Evolutionary conservation across 2,329 filamentous ascomycete species (phyloP).

Genomic region (Coniochaeta sp.): DNA sequence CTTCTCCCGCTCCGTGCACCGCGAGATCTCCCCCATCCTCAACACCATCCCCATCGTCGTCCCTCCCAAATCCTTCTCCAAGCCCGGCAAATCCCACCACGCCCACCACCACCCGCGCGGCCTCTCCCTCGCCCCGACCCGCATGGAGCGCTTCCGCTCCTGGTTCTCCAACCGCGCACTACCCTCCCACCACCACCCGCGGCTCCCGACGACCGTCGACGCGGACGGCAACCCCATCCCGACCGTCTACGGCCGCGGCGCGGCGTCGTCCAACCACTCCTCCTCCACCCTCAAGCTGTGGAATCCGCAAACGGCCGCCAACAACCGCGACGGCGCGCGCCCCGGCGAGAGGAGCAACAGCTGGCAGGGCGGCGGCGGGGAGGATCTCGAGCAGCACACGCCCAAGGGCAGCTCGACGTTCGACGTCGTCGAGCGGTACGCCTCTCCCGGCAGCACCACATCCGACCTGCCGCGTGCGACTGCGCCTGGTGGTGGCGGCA

Average conservation of each 20-base stretch:
- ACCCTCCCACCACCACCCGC: constrained; percentile 6
- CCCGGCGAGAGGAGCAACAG: constrained; percentile 8
- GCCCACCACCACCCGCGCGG: constrained; percentile 5
- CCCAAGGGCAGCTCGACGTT: neutral
- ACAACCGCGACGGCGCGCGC: constrained; percentile 8
- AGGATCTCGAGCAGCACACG: constrained; percentile 3
- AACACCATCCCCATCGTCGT: constrained; percentile 21
- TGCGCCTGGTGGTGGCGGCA: neutral
- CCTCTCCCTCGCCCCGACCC: neutral
- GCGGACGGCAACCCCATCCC: constrained; percentile 22
- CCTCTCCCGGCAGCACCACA: constrained; percentile 3
- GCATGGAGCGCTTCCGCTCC: constrained; percentile 1
- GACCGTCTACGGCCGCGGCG: constrained; percentile 14
- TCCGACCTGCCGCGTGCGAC: neutral
- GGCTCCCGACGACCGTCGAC: constrained; percentile 19
- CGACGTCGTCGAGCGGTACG: constrained; percentile 2
- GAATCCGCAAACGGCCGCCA: constrained; percentile 12
- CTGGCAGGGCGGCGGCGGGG: constrained; percentile 5
- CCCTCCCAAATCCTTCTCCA: constrained; percentile 4
- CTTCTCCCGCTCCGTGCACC: constrained; percentile 54
- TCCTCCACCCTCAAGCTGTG: constrained; percentile 26
- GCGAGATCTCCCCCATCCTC: constrained; percentile 49
- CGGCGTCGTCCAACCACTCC: constrained; percentile 19
- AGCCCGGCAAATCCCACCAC: constrained; percentile 9
- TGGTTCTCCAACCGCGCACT: constrained; percentile 4